Evolutionary conservation across 176 grass and related monocot species (phyloP).

Genomic region (Areca catechu): DNA sequence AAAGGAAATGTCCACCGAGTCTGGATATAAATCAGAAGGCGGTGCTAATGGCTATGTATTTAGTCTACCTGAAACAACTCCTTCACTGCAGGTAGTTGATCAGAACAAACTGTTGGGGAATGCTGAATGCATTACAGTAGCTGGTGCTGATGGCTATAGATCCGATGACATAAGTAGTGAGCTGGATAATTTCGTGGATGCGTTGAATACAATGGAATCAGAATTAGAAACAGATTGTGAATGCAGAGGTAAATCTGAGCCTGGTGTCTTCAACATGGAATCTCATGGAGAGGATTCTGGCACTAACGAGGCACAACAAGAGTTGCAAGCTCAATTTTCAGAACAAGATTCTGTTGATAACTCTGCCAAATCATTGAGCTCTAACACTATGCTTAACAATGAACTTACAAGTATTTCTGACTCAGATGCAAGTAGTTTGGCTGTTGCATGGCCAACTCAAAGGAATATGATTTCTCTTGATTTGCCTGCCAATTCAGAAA

Average conservation of each 20-base stretch:
- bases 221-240: constrained; percentile 34
- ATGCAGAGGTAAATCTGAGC: constrained; percentile 27
- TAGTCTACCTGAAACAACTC: constrained; percentile 10
- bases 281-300: constrained; percentile 14
- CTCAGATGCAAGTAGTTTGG: constrained; percentile 22
- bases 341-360: constrained; percentile 24
- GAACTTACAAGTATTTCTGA: constrained; percentile 19
- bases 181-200: constrained; percentile 69
- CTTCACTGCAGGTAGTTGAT: not conserved
- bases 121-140: constrained; percentile 7
- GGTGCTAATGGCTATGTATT: constrained; percentile 6
- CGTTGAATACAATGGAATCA: constrained; percentile 42
- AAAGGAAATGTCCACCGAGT: constrained; percentile 28
- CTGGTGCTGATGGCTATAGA: constrained; percentile 17
- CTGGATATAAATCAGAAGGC: constrained; percentile 28
- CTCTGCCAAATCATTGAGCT: constrained; percentile 6
- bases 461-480: constrained; percentile 17
- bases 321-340: constrained; percentile 10
- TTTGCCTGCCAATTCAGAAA: constrained; percentile 23
- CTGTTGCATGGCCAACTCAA: constrained; percentile 20
- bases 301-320: constrained; percentile 25
- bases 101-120: not conserved
- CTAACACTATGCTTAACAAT: constrained; percentile 18
- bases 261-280: constrained; percentile 23
- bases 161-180: constrained; percentile 56